Percentiles rank a stretch among this genome's conserved stretches.
Evolutionary conservation across 352 stramenopile species (phyloP).

Genomic region (Pythium coloratum): DNA sequence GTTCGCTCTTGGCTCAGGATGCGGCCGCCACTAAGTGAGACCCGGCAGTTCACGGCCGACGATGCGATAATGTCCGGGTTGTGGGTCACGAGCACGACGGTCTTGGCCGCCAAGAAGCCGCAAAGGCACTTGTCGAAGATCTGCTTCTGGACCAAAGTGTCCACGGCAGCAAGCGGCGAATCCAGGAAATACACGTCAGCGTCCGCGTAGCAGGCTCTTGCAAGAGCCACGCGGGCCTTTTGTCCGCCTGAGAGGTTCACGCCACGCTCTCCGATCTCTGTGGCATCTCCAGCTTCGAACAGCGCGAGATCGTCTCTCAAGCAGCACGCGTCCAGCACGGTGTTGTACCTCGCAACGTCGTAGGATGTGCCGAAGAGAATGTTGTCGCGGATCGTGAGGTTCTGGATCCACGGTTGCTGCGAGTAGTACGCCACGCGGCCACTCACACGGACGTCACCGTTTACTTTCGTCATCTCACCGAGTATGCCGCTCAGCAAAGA

Average conservation of each 20-base stretch:
- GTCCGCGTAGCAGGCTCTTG: constrained; percentile 50
- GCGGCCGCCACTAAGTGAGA: constrained; percentile 9
- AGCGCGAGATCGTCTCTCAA: constrained; percentile 75
- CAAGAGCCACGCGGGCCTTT: constrained; percentile 59
- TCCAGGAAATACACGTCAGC: constrained; percentile 82
- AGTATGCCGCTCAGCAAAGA: constrained; percentile 36
- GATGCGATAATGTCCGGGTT: constrained; percentile 37
- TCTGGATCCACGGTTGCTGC: constrained; percentile 90
- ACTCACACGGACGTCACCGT: constrained; percentile 23
- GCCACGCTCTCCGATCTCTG: constrained; percentile 92
- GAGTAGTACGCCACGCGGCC: constrained; percentile 52
- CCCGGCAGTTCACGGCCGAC: constrained; percentile 10
- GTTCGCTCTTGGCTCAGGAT: constrained; percentile 10
- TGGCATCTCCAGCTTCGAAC: constrained; percentile 82
- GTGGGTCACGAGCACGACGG: constrained; percentile 90
- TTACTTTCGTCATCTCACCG: constrained; percentile 71
- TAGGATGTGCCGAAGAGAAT: constrained; percentile 84
- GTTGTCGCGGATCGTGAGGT: constrained; percentile 90
- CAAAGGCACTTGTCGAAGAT: constrained; percentile 58
- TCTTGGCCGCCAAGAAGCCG: constrained; percentile 29
- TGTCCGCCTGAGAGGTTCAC: constrained; percentile 92
- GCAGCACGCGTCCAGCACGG: constrained; percentile 61
- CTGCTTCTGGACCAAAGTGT: constrained; percentile 87
- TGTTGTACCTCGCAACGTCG: constrained; percentile 34
- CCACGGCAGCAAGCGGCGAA: constrained; percentile 88